Conservation (phyloP, 805 yeast species). For the Sugiyamaella boreocaroliniensis region DNA sequence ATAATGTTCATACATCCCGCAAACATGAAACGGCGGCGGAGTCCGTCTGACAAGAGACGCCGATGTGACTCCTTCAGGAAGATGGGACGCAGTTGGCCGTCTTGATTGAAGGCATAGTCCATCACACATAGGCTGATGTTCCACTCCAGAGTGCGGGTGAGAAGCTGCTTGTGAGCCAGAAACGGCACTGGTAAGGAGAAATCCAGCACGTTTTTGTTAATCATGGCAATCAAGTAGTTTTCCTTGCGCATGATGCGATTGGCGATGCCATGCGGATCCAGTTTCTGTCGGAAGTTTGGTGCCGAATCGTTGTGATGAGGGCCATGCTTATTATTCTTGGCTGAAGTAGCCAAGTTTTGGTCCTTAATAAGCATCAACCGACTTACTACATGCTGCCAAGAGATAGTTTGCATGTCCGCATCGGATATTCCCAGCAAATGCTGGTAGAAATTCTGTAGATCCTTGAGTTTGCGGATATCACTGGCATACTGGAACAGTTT, state of each 20-base stretch:
- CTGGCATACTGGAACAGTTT: constrained; percentile 40
- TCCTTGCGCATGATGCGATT: constrained; percentile 94
- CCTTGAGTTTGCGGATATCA: constrained; percentile 62
- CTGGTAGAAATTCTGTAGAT: constrained; percentile 69
- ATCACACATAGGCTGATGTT: constrained; percentile 80
- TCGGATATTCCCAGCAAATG: constrained; percentile 66
- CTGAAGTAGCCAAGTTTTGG: constrained; percentile 64
- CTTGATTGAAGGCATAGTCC: constrained; percentile 75
- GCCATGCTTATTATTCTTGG: constrained; percentile 10
- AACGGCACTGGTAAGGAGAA: constrained; percentile 52
- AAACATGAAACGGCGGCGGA: constrained; percentile 71
- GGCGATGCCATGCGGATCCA: constrained; percentile 92
- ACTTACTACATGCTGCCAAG: constrained; percentile 84
- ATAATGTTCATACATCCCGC: constrained; percentile 82
- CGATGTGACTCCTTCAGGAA: constrained; percentile 69
- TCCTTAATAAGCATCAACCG: constrained; percentile 68
- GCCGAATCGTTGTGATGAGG: constrained; percentile 15
- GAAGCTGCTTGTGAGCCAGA: constrained; percentile 25
- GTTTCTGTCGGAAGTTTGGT: constrained; percentile 37
- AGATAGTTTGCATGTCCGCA: constrained; percentile 82
- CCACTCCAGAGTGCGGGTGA: constrained; percentile 93
- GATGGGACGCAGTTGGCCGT: constrained; percentile 70
- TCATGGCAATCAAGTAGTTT: constrained; percentile 84
- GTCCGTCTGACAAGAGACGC: constrained; percentile 56
- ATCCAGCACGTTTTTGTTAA: constrained; percentile 70